Conservation (phyloP, 805 yeast species). For the Hanseniaspora pseudoguilliermondii region DNA sequence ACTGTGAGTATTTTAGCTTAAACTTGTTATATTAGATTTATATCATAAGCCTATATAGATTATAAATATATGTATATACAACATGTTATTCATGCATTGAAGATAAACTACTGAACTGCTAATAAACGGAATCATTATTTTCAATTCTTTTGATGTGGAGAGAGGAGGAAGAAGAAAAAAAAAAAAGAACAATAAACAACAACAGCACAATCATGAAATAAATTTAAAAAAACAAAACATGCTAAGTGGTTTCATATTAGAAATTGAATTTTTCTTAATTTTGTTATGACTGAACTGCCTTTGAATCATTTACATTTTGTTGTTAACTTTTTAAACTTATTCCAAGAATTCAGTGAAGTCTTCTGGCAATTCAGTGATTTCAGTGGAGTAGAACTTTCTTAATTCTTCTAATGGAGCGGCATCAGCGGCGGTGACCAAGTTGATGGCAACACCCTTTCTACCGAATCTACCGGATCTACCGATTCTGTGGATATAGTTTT, state of each 20-base stretch:
- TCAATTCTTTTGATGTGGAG: not conserved
- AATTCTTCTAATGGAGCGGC: conserved; percentile 58
- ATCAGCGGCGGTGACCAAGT: conserved; percentile 77
- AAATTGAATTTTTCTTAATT: too few species aligned
- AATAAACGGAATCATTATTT: not conserved
- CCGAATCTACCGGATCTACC: conserved; percentile 99
- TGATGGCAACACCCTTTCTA: conserved; percentile 95
- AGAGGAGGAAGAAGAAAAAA: not conserved
- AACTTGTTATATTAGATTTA: conserved; percentile 1
- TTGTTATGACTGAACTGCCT: too few species aligned
- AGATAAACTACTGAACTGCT: not conserved
- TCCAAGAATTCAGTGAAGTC: conserved; percentile 42
- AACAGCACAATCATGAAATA: too few species aligned
- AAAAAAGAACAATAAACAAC: conserved; percentile 11
- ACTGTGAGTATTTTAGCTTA: not conserved
- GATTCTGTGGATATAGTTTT: conserved; percentile 92
- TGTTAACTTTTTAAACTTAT: conserved; percentile 1
- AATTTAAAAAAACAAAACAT: too few species aligned
- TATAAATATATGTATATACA: conserved; percentile 1
- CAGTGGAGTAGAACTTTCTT: conserved; percentile 60
- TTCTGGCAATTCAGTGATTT: conserved; percentile 68
- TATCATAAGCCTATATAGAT: conserved; percentile 7
- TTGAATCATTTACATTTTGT: conserved; percentile 7
- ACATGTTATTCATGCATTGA: conserved; percentile 1
- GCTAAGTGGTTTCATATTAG: too few species aligned